Evolutionary conservation across 208 protist genomes (phyloP).

Genomic region (Trypanosoma theileri): DNA sequence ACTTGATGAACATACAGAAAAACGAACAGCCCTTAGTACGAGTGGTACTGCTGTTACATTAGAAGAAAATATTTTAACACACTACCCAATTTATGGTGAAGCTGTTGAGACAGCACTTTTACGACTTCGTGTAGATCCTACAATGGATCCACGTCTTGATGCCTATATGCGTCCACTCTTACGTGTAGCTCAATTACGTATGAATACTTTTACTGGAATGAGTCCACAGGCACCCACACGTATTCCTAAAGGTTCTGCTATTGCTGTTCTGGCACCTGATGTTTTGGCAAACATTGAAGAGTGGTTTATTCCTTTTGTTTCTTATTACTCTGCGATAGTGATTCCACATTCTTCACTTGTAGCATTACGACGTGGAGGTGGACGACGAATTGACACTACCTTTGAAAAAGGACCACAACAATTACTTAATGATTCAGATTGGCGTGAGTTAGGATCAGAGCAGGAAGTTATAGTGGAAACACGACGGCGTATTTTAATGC

Average conservation of each 20-base stretch:
- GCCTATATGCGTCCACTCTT: conserved; percentile 67
- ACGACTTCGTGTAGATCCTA: conserved; percentile 60
- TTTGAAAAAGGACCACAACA: conserved; percentile 37
- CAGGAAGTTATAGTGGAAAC: conserved; percentile 44
- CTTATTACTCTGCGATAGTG: conserved; percentile 76
- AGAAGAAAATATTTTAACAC: conserved; percentile 50
- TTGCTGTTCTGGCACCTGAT: conserved; percentile 79
- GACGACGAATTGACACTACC: conserved; percentile 41
- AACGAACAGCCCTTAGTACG: conserved; percentile 31
- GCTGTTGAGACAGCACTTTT: conserved; percentile 60
- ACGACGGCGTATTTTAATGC: conserved; percentile 42
- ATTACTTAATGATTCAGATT: conserved; percentile 39
- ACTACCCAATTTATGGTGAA: conserved; percentile 64
- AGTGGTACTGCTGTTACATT: conserved; percentile 31
- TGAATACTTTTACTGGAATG: conserved; percentile 74
- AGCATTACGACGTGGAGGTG: conserved; percentile 50
- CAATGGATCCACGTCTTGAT: conserved; percentile 47
- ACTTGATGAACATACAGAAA: conserved; percentile 3
- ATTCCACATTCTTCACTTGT: conserved; percentile 74
- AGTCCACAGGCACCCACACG: conserved; percentile 66
- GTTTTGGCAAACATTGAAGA: conserved; percentile 75
- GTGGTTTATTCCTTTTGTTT: conserved; percentile 71
- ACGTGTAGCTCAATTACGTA: conserved; percentile 69
- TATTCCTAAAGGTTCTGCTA: conserved; percentile 41
- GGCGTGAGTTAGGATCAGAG: conserved; percentile 44